Percentiles rank a stretch among this genome's conserved stretches.
Conservation (phyloP, 2,329 filamentous ascomycete genomes). For the Fusarium buxicola region DNA sequence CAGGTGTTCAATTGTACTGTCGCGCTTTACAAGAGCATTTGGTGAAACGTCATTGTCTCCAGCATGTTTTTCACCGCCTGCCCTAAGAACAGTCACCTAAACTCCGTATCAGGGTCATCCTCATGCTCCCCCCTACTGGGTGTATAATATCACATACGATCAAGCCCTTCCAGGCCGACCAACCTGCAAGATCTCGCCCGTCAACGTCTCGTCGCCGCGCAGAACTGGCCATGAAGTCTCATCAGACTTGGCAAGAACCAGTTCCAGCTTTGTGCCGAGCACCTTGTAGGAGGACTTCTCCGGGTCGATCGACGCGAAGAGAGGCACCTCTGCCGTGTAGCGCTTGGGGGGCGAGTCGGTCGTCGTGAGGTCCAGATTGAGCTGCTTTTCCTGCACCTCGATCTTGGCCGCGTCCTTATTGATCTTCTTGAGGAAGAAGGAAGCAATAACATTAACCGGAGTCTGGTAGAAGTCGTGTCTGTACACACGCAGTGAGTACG, state of each 20-base stretch:
- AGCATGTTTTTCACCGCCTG: background rate
- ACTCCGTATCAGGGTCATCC: slow-evolving; percentile 34
- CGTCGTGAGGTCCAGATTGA: slow-evolving; percentile 87
- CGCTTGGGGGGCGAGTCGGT: slow-evolving; percentile 81
- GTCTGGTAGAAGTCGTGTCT: slow-evolving; percentile 95
- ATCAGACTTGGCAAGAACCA: slow-evolving; percentile 78
- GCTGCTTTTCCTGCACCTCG: slow-evolving; percentile 69
- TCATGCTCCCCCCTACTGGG: slow-evolving; percentile 1
- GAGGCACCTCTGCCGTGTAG: slow-evolving; percentile 77
- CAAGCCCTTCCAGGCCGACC: slow-evolving; percentile 76
- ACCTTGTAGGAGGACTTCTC: slow-evolving; percentile 83
- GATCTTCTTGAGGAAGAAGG: slow-evolving; percentile 97
- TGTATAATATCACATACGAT: background rate
- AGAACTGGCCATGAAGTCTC: slow-evolving; percentile 87
- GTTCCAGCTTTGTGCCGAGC: slow-evolving; percentile 88
- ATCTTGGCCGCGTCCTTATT: slow-evolving; percentile 82
- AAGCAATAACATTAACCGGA: slow-evolving; percentile 83
- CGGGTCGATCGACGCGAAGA: slow-evolving; percentile 82
- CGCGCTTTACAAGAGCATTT: too few relatives aligned
- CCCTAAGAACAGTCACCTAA: slow-evolving; percentile 17
- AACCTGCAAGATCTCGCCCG: slow-evolving; percentile 87
- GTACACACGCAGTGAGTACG: slow-evolving; percentile 10
- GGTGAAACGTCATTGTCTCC: too few relatives aligned
- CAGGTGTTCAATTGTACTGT: too few relatives aligned
- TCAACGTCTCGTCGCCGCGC: slow-evolving; percentile 76